phyloP scores from a whole-genome alignment of 75 land plant genomes.

The Cupressus sempervirens region DNA sequence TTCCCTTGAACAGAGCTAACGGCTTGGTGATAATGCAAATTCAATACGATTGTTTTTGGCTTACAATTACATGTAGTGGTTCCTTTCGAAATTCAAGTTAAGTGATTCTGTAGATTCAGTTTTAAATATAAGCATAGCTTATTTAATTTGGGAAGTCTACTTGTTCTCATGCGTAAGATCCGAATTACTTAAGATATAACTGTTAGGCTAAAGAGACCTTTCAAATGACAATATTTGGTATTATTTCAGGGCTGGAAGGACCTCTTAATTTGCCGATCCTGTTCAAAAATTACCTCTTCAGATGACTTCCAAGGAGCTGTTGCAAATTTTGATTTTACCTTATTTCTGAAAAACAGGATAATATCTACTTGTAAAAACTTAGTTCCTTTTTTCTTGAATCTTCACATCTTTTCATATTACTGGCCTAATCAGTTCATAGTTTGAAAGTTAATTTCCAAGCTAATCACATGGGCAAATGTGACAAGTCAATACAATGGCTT shows the following conservation, averaged over 20 bases:
- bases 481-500: not conserved
- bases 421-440: not conserved
- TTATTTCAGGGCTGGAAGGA: conserved; percentile 6
- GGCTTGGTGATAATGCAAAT: not conserved
- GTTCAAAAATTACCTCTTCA: not conserved
- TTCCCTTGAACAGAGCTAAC: not conserved
- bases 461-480: not conserved
- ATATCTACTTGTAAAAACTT: not conserved
- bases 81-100: not conserved
- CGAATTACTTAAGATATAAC: not conserved
- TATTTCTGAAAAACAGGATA: not conserved
- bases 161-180: not conserved
- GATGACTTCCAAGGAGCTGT: not conserved
- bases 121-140: not conserved
- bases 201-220: not conserved
- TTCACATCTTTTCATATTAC: not conserved
- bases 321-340: not conserved
- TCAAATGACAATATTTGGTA: not conserved
- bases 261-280: not conserved
- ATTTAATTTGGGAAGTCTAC: not conserved
- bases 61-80: not conserved
- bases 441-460: not conserved
- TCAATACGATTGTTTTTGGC: not conserved
- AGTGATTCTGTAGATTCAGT: not conserved
- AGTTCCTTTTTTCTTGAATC: not conserved